A percentile compares a stretch with the other conserved stretches of the same genome.
These are phyloP conservation scores for Tetrapisispora pingtungensis DNA, from an alignment of 805 yeast species.

Conservation along the genomic window DNA sequence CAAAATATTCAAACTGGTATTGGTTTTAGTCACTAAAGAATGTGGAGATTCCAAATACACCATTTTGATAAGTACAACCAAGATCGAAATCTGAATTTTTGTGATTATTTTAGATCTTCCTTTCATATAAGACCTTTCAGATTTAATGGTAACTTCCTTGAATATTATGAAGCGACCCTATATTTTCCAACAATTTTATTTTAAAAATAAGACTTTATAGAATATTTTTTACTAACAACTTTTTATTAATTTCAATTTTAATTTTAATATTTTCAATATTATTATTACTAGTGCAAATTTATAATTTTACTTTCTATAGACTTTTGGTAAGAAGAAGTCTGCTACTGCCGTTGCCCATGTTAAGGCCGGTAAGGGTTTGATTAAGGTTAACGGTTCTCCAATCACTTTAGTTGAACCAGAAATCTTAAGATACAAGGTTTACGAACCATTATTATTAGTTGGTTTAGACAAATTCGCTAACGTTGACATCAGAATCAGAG, in stretches of 20 bases:
- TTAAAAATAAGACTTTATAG: too few species aligned
- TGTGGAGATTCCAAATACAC: too few species aligned
- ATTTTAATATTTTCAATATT: neutral
- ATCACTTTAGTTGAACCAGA: conserved; percentile 98
- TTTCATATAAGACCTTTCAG: too few species aligned
- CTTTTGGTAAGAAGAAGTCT: conserved; percentile 99
- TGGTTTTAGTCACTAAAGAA: too few species aligned
- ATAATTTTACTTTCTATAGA: conserved; percentile 38
- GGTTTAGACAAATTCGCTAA: conserved; percentile 98
- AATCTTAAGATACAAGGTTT: conserved; percentile 97
- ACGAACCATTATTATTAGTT: conserved; percentile 97
- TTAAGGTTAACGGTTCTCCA: conserved; percentile 99
- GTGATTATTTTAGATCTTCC: too few species aligned
- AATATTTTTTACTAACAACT: conserved; percentile 8
- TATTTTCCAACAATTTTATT: too few species aligned
- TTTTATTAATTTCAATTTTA: neutral
- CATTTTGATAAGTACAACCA: too few species aligned
- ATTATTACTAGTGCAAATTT: neutral
- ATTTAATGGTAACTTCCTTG: too few species aligned
- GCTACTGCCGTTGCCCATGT: conserved; percentile 99
- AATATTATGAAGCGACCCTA: too few species aligned
- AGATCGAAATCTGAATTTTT: too few species aligned
- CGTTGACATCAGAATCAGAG: conserved; percentile 98
- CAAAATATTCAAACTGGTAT: too few species aligned
- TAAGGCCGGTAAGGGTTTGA: conserved; percentile 98